Evolutionary conservation across 768 basidiomycete genomes (phyloP).

Genomic region (Xerocomus potaroensis): DNA sequence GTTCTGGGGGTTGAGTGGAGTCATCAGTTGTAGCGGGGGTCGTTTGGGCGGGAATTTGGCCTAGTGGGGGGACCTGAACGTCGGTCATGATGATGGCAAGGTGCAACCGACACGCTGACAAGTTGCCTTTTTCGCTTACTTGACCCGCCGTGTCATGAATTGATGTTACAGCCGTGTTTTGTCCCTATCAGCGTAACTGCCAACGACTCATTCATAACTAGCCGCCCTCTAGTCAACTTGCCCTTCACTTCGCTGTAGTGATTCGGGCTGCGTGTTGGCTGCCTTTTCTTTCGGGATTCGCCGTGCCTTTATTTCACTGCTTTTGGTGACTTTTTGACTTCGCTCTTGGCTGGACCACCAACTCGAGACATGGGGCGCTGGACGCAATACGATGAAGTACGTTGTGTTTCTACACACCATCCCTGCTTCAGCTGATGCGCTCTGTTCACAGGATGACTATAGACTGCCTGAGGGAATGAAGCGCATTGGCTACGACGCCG

Average conservation of each 20-base stretch:
- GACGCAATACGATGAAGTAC: conserved; percentile 35
- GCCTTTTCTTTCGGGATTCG: conserved; percentile 16
- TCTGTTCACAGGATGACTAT: conserved; percentile 41
- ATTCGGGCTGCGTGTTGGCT: too few relatives aligned
- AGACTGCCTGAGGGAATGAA: conserved; percentile 51
- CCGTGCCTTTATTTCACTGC: conserved; percentile 9
- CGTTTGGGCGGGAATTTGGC: conserved; percentile 26
- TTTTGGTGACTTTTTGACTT: conserved; percentile 1
- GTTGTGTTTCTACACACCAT: neutral
- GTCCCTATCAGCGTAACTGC: neutral
- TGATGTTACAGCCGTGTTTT: neutral
- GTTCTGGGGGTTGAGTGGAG: conserved; percentile 17
- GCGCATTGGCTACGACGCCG: conserved; percentile 74
- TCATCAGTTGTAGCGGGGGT: conserved; percentile 17
- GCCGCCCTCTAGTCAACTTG: too few relatives aligned
- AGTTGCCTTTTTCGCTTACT: conserved; percentile 16
- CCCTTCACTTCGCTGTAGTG: too few relatives aligned
- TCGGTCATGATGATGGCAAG: conserved; percentile 33
- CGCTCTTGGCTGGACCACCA: conserved; percentile 21
- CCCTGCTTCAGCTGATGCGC: neutral
- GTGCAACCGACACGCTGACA: too few relatives aligned
- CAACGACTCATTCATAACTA: too few relatives aligned
- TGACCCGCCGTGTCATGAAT: neutral
- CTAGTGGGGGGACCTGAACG: conserved; percentile 30
- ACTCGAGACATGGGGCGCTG: conserved; percentile 32